Evolutionary conservation across 2,329 filamentous ascomycete genomes (phyloP), one percentile per base, ranked within the genome.

Genomic region (Cercospora nicotianae): DNA sequence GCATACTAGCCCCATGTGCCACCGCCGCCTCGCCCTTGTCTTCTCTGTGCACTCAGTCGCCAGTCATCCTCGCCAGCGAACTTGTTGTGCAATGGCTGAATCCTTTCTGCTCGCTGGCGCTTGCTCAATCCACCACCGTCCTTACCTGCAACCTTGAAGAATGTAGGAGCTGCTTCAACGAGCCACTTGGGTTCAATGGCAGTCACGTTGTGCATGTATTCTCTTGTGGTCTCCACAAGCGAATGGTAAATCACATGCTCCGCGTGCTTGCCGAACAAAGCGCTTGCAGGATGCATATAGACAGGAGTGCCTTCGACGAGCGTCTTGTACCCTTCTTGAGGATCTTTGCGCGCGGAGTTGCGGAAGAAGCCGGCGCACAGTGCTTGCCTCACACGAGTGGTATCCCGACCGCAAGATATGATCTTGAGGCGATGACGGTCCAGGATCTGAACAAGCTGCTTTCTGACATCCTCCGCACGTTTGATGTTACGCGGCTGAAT

Each of bases 201-300:
- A 3, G 93, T 97, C 13, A 93, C 95, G 77, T 88, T 92, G 76
- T 97, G 94, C 95, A 99, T 98, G 80, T 98, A 99, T 82, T 99
- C 95, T 82, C 96, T 94, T 26, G 91, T 96, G 26, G 95, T 99
- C 74, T 98, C 86, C 7, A 98, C 92, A 20, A 99, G 84, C 63
- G 89, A 90, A 77, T 97, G 90, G 78, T 97, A 99, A 65, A 99
- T 92, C 36, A 98, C 95, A 85, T 96, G 96, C 81, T 99, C 95
- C 0, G 94, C 91, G 68, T 94, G 92, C 81, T 98, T 98, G 63
- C 95, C 95, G 76, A 98, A 99, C 13, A 99, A 83, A 9, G 94
- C 92, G 8, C 92, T 96, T 70, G 88, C 91, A 0, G 95, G 95
- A 80, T 99, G 96, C 80, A 99, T 86, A 79, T 96, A 97, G 0